phyloP scores from a whole-genome alignment of 169 alveolate genomes.

The Plasmodium relictum region DNA sequence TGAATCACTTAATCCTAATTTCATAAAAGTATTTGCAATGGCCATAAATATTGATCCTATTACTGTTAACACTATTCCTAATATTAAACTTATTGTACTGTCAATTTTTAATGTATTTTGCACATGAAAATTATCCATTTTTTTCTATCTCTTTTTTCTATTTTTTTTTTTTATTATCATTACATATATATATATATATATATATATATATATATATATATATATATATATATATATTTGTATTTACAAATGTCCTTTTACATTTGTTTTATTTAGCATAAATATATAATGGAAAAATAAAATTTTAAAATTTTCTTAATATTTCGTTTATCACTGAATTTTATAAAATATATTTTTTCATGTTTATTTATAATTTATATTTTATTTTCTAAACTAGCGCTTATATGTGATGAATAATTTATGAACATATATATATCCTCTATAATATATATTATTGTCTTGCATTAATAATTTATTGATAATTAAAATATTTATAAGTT shows the following conservation, averaged over 20 bases:
- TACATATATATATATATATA: no score
- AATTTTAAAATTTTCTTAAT: no score
- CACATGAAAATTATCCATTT: slow-evolving; percentile 41
- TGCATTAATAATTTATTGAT: no score
- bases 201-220: slow-evolving; percentile 2
- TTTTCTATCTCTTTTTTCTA: background rate
- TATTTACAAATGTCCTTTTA: background rate
- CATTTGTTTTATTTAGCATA: background rate
- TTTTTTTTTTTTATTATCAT: background rate
- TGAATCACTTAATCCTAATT: slow-evolving; percentile 83
- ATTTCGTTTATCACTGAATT: no score
- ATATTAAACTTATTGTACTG: slow-evolving; percentile 80
- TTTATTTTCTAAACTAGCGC: no score
- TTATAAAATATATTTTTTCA: no score
- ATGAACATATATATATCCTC: no score
- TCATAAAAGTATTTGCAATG: slow-evolving; percentile 88
- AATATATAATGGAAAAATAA: no score
- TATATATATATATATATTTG: slow-evolving; percentile 1
- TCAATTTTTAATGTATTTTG: slow-evolving; percentile 45
- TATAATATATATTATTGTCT: no score
- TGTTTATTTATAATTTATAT: no score
- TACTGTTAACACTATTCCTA: slow-evolving; percentile 86
- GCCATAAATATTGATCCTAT: slow-evolving; percentile 89
- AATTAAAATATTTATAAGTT: no score
- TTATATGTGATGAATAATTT: no score